Evolutionary conservation across 2,329 filamentous ascomycete species (phyloP), one percentile per base, ranked within the genome.

Genomic region (Colletotrichum costaricense): DNA sequence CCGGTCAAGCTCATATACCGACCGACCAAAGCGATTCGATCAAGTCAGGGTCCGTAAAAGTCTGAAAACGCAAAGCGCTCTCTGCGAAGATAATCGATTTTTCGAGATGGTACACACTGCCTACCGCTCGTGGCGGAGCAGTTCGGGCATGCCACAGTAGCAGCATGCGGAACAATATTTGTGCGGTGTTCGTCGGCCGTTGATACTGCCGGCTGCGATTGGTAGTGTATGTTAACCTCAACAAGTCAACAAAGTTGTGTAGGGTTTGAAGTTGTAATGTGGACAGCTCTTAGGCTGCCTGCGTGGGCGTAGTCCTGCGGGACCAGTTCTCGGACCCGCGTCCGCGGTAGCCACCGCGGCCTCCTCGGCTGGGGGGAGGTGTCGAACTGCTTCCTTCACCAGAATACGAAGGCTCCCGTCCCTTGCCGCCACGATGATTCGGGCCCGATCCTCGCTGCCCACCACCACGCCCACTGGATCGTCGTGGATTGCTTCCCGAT

Each of bases 251-350:
- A 49, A 35, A 28, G 24, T 57, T 26, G n/a, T 60, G 46, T 26
- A 11, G 46, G 42, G 11, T 62, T 28, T 62, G 16, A 56, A 56
- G n/a, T 46, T 35, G 22, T 38, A 2, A 28, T 52, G n/a, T 49
- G 49, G 33, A 12, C 57, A 66, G 16, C 30, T 24, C n/a, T 67
- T 42, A 74, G 67, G 72, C 69, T 28, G 74, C 58, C 42, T 75
- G 74, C 19, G 69, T 72, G 24, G 74, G 55, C 19, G 72, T 59
- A 16, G 64, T 55, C 14, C 73, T 76, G 9, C 85, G 82, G 57
- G 79, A 81, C 86, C 86, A 87, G 70, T 78, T 83, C 5, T 86
- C 84, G 14, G 83, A 81, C 28, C 78, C 79, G 69, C 84, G 81
- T 54, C 81, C 80, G 42, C 85, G 82, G 72, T 84, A 86, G 24